phyloP scores from a whole-genome alignment of 2,329 filamentous ascomycete genomes.

The Paraphoma chrysanthemicola region DNA sequence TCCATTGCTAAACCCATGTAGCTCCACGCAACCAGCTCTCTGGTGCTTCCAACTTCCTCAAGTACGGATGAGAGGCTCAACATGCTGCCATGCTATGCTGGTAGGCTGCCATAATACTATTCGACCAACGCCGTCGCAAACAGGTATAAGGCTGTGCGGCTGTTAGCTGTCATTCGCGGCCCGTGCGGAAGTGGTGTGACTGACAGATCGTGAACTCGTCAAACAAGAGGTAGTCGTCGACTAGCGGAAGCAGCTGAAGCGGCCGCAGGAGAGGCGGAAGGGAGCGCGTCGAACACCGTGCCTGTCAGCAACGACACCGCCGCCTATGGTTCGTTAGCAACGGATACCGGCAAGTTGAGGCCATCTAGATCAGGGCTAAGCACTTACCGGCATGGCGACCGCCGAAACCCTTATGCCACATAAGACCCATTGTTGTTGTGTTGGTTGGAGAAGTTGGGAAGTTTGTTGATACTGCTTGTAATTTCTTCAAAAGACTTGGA shows the following conservation, averaged over 20 bases:
- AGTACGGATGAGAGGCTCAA: not conserved
- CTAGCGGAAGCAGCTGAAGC: conserved; percentile 62
- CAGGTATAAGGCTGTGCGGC: conserved; percentile 2
- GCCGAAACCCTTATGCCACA: conserved; percentile 57
- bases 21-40: too few species aligned
- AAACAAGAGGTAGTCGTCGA: conserved; percentile 23
- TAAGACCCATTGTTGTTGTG: conserved; percentile 50
- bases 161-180: not conserved
- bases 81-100: not conserved
- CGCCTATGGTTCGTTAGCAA: conserved; percentile 47
- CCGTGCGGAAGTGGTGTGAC: not conserved
- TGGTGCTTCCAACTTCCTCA: not conserved
- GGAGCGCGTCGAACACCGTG: conserved; percentile 60
- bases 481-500: not conserved
- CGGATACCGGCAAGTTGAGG: conserved; percentile 11
- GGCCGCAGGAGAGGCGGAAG: conserved; percentile 58
- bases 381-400: conserved; percentile 52
- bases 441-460: conserved; percentile 9
- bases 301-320: conserved; percentile 59
- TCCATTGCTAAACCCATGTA: too few species aligned
- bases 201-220: conserved; percentile 36
- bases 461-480: not conserved
- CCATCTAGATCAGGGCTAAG: not conserved
- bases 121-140: conserved; percentile 23
- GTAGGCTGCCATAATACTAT: not conserved